phyloP scores from a whole-genome alignment of 768 basidiomycete species.

The Boletus pseudo-olivaceus region DNA sequence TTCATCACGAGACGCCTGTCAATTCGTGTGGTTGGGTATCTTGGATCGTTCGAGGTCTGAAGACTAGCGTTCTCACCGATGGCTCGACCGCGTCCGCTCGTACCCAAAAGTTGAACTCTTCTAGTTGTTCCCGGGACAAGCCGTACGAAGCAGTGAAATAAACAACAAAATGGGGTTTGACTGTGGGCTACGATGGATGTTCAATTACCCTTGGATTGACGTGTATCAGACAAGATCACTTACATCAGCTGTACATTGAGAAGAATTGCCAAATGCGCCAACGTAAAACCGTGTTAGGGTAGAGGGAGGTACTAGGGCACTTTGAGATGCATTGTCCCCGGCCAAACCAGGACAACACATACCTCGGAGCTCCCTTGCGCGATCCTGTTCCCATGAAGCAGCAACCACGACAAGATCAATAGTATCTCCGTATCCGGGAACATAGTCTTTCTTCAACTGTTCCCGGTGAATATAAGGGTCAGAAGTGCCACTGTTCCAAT shows the following conservation, averaged over 20 bases:
- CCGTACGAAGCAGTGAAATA: constrained; percentile 82
- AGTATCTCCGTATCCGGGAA: constrained; percentile 77
- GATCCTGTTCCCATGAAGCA: constrained; percentile 74
- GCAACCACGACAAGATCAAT: constrained; percentile 77
- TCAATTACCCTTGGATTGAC: not conserved
- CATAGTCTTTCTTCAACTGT: constrained; percentile 81
- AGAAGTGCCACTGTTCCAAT: constrained; percentile 11
- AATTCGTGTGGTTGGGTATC: not conserved
- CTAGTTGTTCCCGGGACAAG: constrained; percentile 59
- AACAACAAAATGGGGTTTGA: constrained; percentile 61
- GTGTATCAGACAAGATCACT: constrained; percentile 12
- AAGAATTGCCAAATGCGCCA: constrained; percentile 57
- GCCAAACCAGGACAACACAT: constrained; percentile 5
- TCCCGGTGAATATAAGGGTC: not conserved
- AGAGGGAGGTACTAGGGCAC: constrained; percentile 56
- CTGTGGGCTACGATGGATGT: constrained; percentile 32
- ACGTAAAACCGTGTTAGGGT: constrained; percentile 80
- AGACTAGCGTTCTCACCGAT: constrained; percentile 11
- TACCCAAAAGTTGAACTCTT: constrained; percentile 67
- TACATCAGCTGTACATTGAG: constrained; percentile 39
- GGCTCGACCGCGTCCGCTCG: constrained; percentile 26
- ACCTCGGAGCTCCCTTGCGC: constrained; percentile 78
- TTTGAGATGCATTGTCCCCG: not conserved
- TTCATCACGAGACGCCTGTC: constrained; percentile 8
- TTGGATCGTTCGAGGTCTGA: not conserved